Percentiles rank a stretch among this genome's conserved stretches.
These are phyloP conservation scores for Trichoderma sp. DNA, from an alignment of 2,329 filamentous ascomycete species.

Conservation along the genomic window DNA sequence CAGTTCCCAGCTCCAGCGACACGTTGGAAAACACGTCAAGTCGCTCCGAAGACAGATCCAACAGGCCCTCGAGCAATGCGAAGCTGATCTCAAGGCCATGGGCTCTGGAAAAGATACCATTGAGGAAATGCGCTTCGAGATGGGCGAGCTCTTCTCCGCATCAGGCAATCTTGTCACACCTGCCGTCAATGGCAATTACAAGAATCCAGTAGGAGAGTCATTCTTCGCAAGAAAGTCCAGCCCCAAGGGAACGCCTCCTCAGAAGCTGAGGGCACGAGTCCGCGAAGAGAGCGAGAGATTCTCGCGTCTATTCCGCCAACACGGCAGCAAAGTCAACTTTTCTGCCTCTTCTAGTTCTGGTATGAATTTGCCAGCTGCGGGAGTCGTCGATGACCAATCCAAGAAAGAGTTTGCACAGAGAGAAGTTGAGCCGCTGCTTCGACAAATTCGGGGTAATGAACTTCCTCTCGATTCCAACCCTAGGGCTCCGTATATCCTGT, in stretches of 20 bases:
- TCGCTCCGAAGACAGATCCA: conserved; percentile 51
- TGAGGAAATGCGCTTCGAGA: conserved; percentile 53
- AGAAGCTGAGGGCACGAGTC: conserved; percentile 51
- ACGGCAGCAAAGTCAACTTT: conserved; percentile 50
- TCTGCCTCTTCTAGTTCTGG: conserved; percentile 26
- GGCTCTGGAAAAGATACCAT: conserved; percentile 51
- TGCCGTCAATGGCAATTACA: conserved; percentile 54
- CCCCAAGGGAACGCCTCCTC: conserved; percentile 49
- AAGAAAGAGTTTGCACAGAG: conserved; percentile 49
- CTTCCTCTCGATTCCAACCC: conserved; percentile 54
- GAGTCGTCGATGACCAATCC: conserved; percentile 36
- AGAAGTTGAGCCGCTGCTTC: conserved; percentile 49
- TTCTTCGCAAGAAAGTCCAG: conserved; percentile 52
- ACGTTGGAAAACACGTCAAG: conserved; percentile 53
- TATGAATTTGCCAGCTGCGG: conserved; percentile 31
- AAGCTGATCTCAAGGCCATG: conserved; percentile 49
- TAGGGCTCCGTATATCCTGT: conserved; percentile 53
- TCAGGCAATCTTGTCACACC: conserved; percentile 55
- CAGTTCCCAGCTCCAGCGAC: conserved; percentile 49
- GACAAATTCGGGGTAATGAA: conserved; percentile 52
- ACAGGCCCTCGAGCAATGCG: conserved; percentile 48
- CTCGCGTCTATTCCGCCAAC: conserved; percentile 46
- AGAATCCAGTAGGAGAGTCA: conserved; percentile 51
- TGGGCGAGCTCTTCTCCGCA: conserved; percentile 51
- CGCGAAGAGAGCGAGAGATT: conserved; percentile 53